Base-by-base conservation (phyloP, 441 rosid genomes). In the Populus hybrid region DNA sequence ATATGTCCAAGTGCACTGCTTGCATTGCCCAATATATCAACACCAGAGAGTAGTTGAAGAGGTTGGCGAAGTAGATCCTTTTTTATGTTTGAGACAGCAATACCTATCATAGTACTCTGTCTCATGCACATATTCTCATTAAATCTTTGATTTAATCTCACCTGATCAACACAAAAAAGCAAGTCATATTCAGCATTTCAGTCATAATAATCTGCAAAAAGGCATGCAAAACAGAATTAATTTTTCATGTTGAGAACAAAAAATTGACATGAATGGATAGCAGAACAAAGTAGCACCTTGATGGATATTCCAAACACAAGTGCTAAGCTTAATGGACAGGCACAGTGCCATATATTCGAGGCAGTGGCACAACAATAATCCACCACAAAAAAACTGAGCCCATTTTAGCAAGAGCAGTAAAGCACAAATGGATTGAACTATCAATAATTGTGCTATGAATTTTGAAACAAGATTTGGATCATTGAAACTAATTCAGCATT, bases 1-100 rank as follows among this genome's bases (percentile, higher is more conserved):
- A 97, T 94, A 88, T 93, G 99, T 56, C 99, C 99, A 82, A 97
- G 99, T 6, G 99, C 99, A 77, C 99, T 97, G 88, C 99, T 97
- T 76, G 99, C 99, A 79, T 97, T 97, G 74, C 99, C 99, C 90
- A 97, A 87, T 88, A 97, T 93, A 83, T 97, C 99, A 81, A n/a
- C n/a, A n/a, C n/a, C n/a, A n/a, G n/a, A n/a, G n/a, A n/a, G n/a
- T n/a, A n/a, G n/a, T n/a, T n/a, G 99, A 84, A 97, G 94, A 72
- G 99, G 99, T 86, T 93, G 99, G 78, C 99, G 94, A 68, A 97
- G 95, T 75, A 97, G 28, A 88, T 97, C 99, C 87, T 93, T 97
- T 84, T 92, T 90, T 66, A 97, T 81, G 75, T 88, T 97, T 84
- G 94, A 81, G 81, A 88, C 82, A 68, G 98, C 98, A 89, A 84